phyloP scores from a whole-genome alignment of 495 filamentous ascomycete species.

The Penicillium turbatum region DNA sequence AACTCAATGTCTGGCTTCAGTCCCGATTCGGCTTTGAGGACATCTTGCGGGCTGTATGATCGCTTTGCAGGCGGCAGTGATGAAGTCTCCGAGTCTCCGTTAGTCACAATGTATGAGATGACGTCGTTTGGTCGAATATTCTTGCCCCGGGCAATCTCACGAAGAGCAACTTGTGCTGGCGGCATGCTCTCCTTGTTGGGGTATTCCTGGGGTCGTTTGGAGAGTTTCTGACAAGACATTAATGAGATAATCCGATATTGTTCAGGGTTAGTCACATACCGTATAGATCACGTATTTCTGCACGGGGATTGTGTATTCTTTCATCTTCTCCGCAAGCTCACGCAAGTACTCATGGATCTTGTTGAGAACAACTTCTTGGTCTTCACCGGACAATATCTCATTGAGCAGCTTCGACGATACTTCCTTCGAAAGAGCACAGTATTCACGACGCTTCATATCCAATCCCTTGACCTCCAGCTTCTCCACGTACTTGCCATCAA shows the following conservation, averaged over 20 bases:
- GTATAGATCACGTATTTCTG: constrained; percentile 96
- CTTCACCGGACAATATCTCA: constrained; percentile 90
- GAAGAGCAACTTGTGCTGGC: constrained; percentile 91
- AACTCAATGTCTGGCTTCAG: constrained; percentile 88
- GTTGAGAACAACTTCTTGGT: constrained; percentile 80
- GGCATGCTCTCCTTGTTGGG: constrained; percentile 92
- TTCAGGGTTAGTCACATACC: constrained; percentile 31
- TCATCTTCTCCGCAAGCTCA: constrained; percentile 77
- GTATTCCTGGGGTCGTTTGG: constrained; percentile 88
- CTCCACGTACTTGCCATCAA: constrained; percentile 84
- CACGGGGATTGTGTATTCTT: constrained; percentile 62
- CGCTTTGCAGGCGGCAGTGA: constrained; percentile 74
- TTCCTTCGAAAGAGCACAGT: constrained; percentile 90
- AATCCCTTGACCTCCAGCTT: constrained; percentile 98
- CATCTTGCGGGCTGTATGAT: constrained; percentile 80
- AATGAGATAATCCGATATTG: not conserved
- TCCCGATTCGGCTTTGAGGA: constrained; percentile 66
- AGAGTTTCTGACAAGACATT: constrained; percentile 61
- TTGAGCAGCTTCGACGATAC: constrained; percentile 78
- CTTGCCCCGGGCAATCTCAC: constrained; percentile 83
- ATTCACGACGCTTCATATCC: constrained; percentile 96
- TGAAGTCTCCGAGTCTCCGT: constrained; percentile 61
- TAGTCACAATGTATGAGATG: constrained; percentile 91
- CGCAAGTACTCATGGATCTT: constrained; percentile 90
- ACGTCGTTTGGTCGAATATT: constrained; percentile 87